Evolutionary conservation across 2,329 filamentous ascomycete species (phyloP), one percentile per base, ranked within the genome.

Genomic region (Colletotrichum phormii): DNA sequence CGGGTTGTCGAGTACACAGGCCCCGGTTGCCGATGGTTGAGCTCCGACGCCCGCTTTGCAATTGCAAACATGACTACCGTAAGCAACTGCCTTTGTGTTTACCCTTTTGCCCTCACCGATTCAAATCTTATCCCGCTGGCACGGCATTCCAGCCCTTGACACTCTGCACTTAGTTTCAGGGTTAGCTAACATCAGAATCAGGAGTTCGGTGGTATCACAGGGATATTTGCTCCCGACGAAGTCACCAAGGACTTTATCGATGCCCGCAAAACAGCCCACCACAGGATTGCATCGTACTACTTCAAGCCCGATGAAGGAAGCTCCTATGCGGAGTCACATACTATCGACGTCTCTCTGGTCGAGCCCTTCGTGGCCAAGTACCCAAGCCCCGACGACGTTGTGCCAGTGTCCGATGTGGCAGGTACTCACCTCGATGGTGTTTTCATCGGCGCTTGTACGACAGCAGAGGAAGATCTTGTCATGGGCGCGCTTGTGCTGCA

Each of bases 371-470:
- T 86, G 18, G 84, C 85, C 5, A 75, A 76, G 9, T 84, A 86
- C 65, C 84, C 85, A 0, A 81, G 78, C 3, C 84, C 84, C 5
- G 84, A 86, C 71, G 79, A 86, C 53, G 84, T 86, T 1, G 81
- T 85, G 0, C 80, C 84, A 1, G 81, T 86, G 0, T 75, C 75
- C 0, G 79, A 82, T n/a, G 75, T 79, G 13, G 75, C 72, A 1
- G 78, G 77, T 1, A 81, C 78, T 51, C 18, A 75, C 1, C 75
- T 86, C 3, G 83, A 86, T 62, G 85, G 84, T 2, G 82, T 80
- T 64, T 86, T 86, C 75, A 86, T 86, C 26, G 85, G 85, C 1
- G 85, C 85, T 1, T 86, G 84, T 74, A 86, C 85, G 1, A 86
- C 84, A 0, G 78, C 84, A 0, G 83, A 85, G 64, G 84, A 86